Base-by-base conservation (phyloP, 2,329 filamentous ascomycete species). In the Scytalidium lignicola region DNA sequence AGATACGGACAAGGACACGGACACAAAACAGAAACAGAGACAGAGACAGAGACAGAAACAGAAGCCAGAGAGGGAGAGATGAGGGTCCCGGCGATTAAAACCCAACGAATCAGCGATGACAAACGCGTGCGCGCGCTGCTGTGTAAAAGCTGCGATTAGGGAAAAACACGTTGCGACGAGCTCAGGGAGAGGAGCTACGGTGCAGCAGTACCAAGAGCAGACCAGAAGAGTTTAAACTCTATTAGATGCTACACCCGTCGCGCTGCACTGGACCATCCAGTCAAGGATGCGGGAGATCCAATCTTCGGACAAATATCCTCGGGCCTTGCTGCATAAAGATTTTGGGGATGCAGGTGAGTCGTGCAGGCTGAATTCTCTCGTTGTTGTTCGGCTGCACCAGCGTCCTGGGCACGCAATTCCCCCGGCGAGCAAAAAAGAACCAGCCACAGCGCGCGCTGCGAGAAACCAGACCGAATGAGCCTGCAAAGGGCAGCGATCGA, bases 101-200 rank as follows among this genome's bases (percentile, higher is more conserved):
- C 23, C 23, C 10, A 10, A 26, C 6, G 23, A 26, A 26, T 26
- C 23, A 43, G 51, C 49, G 49, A 55, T 54, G 47, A 40, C 44
- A 29, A 46, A 28, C 39, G 44, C 28, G 28, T 15, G 29, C 37
- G 29, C n/a, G n/a, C n/a, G 44, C 44, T 46, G 28, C 7, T 15
- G 42, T 22, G 26, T 44, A 7, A 44, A 44, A 26, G 10, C 23
- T 26, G n/a, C n/a, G 10, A 26, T 26, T 6, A 26, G 5, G 10
- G 10, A 6, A 26, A 26, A 26, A 26, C 23, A 26, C 6, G 6
- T 26, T 26, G 23, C 23, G 23, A 26, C 23, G 23, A 10, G 23
- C 6, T 26, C 10, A 5, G 23, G 32, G 15, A 37, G 32, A 13
- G n/a, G 12, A 37, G 12, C 32, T 5, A 5, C 15, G 32, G n/a